Evolutionary conservation across 306 rosid species (phyloP).

Genomic region (Cucurbita moschata): DNA sequence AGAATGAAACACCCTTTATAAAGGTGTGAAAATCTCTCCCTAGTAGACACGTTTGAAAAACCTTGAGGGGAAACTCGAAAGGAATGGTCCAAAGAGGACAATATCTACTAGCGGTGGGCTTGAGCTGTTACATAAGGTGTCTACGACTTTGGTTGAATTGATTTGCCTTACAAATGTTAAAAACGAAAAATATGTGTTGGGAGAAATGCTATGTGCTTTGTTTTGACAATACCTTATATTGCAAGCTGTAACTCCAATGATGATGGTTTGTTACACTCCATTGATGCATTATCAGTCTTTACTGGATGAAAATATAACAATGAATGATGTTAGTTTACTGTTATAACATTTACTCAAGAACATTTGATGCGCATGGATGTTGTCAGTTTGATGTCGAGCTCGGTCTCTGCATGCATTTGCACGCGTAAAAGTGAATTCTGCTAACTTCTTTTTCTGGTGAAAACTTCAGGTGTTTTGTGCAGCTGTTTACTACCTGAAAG

Average conservation of each 20-base stretch:
- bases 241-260: neutral
- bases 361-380: neutral
- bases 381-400: neutral
- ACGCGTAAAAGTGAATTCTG: neutral
- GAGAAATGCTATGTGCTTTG: neutral
- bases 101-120: no score
- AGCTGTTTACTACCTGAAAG: constrained; percentile 95
- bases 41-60: no score
- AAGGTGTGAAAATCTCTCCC: no score
- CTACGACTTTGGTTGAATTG: neutral
- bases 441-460: constrained; percentile 10
- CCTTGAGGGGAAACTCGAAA: no score
- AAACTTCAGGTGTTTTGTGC: constrained; percentile 69
- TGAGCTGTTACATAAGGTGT: neutral
- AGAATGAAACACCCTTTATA: no score
- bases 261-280: neutral
- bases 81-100: no score
- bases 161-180: neutral
- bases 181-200: neutral
- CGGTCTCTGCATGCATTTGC: neutral
- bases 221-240: neutral
- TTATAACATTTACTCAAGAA: neutral
- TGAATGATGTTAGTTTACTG: neutral
- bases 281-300: neutral
- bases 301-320: neutral